These are phyloP conservation scores for Zhuliangozyma parablackwelliae DNA, from an alignment of 1,139 yeast species.

Conservation along the genomic window DNA sequence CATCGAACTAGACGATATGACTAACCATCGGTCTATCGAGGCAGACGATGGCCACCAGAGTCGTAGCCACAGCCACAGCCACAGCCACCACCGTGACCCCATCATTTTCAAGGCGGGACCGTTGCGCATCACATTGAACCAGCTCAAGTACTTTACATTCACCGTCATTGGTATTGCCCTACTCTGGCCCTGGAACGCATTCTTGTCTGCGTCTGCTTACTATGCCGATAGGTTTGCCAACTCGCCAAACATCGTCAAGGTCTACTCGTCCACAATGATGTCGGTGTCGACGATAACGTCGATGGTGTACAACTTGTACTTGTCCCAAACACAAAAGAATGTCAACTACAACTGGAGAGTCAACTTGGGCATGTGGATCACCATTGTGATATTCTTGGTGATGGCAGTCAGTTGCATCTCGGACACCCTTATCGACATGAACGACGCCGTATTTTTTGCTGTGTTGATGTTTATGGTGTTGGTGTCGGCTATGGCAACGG, in stretches of 20 bases:
- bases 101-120: conserved; percentile 19
- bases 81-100: conserved; percentile 17
- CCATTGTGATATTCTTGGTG: conserved; percentile 51
- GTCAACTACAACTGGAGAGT: conserved; percentile 62
- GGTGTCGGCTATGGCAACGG: conserved; percentile 60
- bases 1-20: conserved; percentile 15
- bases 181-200: conserved; percentile 97
- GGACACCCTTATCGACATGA: conserved; percentile 31
- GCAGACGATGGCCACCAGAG: conserved; percentile 3
- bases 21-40: conserved; percentile 11
- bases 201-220: conserved; percentile 80
- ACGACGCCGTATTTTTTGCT: conserved; percentile 36
- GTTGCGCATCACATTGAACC: conserved; percentile 23
- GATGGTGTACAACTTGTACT: conserved; percentile 52
- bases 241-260: conserved; percentile 49
- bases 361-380: conserved; percentile 52
- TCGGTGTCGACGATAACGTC: conserved; percentile 75
- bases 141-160: conserved; percentile 58
- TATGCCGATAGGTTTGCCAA: conserved; percentile 62
- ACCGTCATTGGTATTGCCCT: conserved; percentile 69
- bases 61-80: too few species aligned
- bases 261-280: conserved; percentile 86
- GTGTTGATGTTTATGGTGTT: conserved; percentile 56
- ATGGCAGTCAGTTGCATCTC: conserved; percentile 51
- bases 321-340: conserved; percentile 66